Evolutionary conservation across 345 rosid species (phyloP), one percentile per base, ranked within the genome.

Genomic region (Camelina hispida): DNA sequence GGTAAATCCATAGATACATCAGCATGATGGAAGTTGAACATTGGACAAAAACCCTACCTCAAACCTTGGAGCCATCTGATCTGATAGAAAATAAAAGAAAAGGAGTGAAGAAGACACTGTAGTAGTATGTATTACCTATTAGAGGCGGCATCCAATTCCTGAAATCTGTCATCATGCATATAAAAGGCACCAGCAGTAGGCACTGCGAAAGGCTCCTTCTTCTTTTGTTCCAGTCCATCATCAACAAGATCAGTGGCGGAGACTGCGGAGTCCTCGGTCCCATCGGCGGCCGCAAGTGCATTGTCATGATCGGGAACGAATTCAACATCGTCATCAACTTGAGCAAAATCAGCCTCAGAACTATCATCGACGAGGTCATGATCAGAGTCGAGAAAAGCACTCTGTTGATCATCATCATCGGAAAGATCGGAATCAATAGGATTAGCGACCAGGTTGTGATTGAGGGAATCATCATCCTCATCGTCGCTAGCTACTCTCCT

Each of bases 121-220:
- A n/a, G n/a, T n/a, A n/a, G n/a, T n/a, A n/a, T n/a, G n/a, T n/a
- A n/a, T n/a, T 82, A 91, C 97, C 96, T 87, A 77, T 87, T 81
- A 9, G 93, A 78, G 66, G 81, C 96, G 75, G 72, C 83, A 59
- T 79, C 82, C 78, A 81, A 76, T 67, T 85, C 97, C 78, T 88
- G 85, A 56, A 90, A 94, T 40, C 98, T 85, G 81, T 94, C 97
- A 80, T 94, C 98, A 38, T 94, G 98, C 97, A 94, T 94, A 75
- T 94, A 94, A 78, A 94, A 94, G 0, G 98, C 97, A 40, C 98
- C 98, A 62, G 95, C 96, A 73, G 97, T 91, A 12, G 98, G 98
- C 62, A 94, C 98, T 0, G 96, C 93, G 73, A 81, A 94, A 2
- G 96, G 98, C 65, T 94, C 93, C 58, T 83, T 91, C 75, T 75